These are phyloP conservation scores for Lecanicillium sp. DNA, from an alignment of 2,329 filamentous ascomycete genomes.

Conservation along the genomic window DNA sequence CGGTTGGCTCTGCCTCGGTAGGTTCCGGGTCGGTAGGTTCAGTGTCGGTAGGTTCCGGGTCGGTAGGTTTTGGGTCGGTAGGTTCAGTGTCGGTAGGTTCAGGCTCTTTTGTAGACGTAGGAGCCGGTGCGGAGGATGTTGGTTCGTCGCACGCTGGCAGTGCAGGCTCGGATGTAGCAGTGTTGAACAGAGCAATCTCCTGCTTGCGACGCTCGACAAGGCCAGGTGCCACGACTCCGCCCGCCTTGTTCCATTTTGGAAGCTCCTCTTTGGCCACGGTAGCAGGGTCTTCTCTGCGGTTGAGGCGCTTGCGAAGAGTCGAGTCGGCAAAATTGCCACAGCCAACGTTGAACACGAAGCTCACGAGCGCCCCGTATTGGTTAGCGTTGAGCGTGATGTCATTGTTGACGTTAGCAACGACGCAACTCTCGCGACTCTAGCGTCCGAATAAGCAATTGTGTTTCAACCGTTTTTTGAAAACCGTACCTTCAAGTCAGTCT, in stretches of 20 bases:
- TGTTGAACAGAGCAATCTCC: slow-evolving; percentile 26
- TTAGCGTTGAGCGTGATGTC: slow-evolving; percentile 33
- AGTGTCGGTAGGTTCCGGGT: neutral
- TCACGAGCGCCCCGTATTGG: slow-evolving; percentile 38
- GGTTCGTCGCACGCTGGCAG: slow-evolving; percentile 1
- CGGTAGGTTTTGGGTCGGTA: neutral
- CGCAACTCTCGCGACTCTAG: slow-evolving; percentile 1
- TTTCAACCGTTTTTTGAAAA: neutral
- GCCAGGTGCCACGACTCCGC: slow-evolving; percentile 25
- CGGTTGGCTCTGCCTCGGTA: neutral
- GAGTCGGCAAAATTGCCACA: slow-evolving; percentile 26
- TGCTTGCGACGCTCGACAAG: slow-evolving; percentile 27
- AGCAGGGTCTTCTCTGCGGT: slow-evolving; percentile 27
- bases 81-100: neutral
- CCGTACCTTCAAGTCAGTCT: slow-evolving; percentile 24
- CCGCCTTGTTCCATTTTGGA: slow-evolving; percentile 33
- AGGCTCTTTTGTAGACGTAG: neutral
- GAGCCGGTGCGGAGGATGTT: neutral
- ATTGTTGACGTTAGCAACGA: slow-evolving; percentile 7
- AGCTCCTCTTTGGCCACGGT: slow-evolving; percentile 32
- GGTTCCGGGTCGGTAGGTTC: neutral
- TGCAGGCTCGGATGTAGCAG: slow-evolving; percentile 12
- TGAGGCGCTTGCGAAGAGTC: slow-evolving; percentile 30
- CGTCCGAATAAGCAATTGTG: too few species aligned
- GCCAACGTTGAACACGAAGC: slow-evolving; percentile 37